Percentiles rank a stretch among this genome's conserved stretches.
Conservation (phyloP, 257 asterid species). For the Solanum habrochaites region DNA sequence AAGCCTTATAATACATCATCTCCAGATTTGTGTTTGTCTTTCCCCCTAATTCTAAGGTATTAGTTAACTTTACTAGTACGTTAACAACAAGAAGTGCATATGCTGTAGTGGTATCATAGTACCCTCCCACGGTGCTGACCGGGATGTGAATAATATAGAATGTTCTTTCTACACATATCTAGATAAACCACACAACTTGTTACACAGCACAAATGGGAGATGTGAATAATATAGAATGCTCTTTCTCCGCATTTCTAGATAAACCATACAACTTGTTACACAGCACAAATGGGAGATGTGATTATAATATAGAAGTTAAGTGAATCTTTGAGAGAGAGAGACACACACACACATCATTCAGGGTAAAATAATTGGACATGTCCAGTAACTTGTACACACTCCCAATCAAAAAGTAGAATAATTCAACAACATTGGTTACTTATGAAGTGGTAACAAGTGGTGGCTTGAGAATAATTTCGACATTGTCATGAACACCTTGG, state of each 20-base stretch:
- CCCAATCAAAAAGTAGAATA: not conserved
- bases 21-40: not conserved
- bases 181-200: not conserved
- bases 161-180: not conserved
- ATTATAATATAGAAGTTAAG: not conserved
- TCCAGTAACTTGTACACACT: not conserved
- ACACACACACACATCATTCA: not conserved
- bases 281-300: not conserved
- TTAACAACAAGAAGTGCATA: constrained; percentile 46
- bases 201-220: not conserved
- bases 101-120: constrained; percentile 99
- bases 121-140: constrained; percentile 99
- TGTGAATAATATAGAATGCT: not conserved
- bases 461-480: constrained; percentile 65
- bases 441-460: constrained; percentile 12
- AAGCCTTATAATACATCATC: not conserved
- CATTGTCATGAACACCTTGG: constrained; percentile 96
- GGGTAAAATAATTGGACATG: not conserved
- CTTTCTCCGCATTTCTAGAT: not conserved
- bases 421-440: not conserved
- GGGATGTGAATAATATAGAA: constrained; percentile 46
- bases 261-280: not conserved
- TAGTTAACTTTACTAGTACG: accelerated
- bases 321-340: not conserved
- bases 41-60: not conserved